Conservation (phyloP, 192 early-diverging fungal genomes). For the Linnemannia zychae region DNA sequence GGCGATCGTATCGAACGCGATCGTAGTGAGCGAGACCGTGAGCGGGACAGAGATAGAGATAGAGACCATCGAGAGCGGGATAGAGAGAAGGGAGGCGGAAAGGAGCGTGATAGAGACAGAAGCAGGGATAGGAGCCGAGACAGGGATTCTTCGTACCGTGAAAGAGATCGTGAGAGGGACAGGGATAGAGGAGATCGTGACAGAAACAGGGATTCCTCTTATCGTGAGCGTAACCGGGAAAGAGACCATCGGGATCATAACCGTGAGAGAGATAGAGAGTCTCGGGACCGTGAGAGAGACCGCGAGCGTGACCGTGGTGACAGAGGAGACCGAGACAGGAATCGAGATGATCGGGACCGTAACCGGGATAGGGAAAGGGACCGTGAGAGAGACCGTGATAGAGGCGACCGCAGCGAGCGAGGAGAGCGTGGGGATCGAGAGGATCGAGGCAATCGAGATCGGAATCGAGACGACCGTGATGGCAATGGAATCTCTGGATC, state of each 20-base stretch:
- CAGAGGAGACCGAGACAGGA: conserved; percentile 14
- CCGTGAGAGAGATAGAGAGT: not conserved
- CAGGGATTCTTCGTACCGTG: not conserved
- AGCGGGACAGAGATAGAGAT: conserved; percentile 14
- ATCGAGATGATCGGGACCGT: not conserved
- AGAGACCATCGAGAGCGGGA: conserved; percentile 14
- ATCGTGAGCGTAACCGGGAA: conserved; percentile 17
- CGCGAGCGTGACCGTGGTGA: conserved; percentile 32
- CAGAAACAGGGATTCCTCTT: not conserved
- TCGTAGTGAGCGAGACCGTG: conserved; percentile 24
- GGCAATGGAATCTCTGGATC: conserved; percentile 16
- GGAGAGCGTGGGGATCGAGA: conserved; percentile 20
- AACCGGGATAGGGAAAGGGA: conserved; percentile 3
- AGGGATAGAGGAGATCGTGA: conserved; percentile 11
- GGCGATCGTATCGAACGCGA: conserved; percentile 11
- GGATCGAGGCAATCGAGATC: conserved; percentile 27
- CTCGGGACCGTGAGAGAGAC: conserved; percentile 10
- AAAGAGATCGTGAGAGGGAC: not conserved
- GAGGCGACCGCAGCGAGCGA: conserved; percentile 18
- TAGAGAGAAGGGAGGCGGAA: not conserved
- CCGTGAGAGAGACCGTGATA: conserved; percentile 25
- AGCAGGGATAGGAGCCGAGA: not conserved
- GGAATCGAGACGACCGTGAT: conserved; percentile 26
- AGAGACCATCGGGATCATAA: not conserved
- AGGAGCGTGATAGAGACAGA: conserved; percentile 12